These are phyloP conservation scores for Elongisporangium senticosum DNA, from an alignment of 352 stramenopile species.

Conservation along the genomic window DNA sequence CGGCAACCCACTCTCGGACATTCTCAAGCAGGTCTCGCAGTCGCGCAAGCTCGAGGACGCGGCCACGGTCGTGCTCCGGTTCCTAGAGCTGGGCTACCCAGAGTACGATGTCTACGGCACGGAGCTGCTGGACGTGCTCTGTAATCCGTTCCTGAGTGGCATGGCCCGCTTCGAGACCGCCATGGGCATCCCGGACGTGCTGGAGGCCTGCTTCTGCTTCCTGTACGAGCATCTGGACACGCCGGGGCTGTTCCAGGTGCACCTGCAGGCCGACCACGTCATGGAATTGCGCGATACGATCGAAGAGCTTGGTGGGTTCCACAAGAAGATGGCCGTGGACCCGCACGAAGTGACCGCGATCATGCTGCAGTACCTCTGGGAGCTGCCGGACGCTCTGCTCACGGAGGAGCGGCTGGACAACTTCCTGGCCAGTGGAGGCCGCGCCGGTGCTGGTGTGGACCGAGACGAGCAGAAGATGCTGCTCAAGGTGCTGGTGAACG, in stretches of 20 bases:
- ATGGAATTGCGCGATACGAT: conserved; percentile 77
- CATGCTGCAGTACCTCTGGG: conserved; percentile 79
- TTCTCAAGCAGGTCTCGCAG: conserved; percentile 46
- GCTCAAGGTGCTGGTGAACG: conserved; percentile 69
- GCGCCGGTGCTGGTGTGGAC: conserved; percentile 24
- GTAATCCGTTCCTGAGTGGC: conserved; percentile 79
- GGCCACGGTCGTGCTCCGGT: conserved; percentile 60
- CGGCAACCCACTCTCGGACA: conserved; percentile 72
- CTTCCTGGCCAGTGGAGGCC: conserved; percentile 48
- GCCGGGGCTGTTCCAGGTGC: conserved; percentile 73
- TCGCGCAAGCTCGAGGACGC: conserved; percentile 70
- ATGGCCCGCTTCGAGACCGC: conserved; percentile 82
- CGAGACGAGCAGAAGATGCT: conserved; percentile 51
- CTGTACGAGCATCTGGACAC: conserved; percentile 73
- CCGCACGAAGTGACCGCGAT: conserved; percentile 75
- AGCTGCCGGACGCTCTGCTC: conserved; percentile 71
- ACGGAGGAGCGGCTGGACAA: conserved; percentile 68
- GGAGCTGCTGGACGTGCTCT: conserved; percentile 67
- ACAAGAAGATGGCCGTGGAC: conserved; percentile 79
- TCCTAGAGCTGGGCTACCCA: conserved; percentile 79
- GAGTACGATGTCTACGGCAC: conserved; percentile 83
- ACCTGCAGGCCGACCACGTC: conserved; percentile 69
- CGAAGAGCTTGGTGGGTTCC: conserved; percentile 75
- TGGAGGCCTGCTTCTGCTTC: conserved; percentile 75
- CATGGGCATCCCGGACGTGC: conserved; percentile 76